Evolutionary conservation across 2,329 filamentous ascomycete genomes (phyloP).

Genomic region (Xylariaceae sp.): DNA sequence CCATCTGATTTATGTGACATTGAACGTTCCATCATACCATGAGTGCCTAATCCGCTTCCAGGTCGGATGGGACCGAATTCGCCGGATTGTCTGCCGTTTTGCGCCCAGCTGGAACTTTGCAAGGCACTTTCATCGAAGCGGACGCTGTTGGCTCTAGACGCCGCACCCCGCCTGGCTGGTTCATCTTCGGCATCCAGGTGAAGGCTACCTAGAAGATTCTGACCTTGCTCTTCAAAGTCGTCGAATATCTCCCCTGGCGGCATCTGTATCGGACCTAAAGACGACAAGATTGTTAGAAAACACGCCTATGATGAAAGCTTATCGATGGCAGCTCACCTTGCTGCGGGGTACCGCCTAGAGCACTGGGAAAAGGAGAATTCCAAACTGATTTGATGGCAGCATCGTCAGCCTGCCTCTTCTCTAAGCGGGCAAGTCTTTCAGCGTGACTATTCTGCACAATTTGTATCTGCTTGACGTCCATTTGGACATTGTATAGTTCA

Average conservation of each 20-base stretch:
- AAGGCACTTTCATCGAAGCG: slow-evolving; percentile 95
- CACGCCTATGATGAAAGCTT: neutral
- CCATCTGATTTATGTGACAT: slow-evolving; percentile 95
- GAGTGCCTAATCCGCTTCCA: slow-evolving; percentile 71
- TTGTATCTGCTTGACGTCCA: slow-evolving; percentile 66
- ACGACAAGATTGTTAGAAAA: neutral
- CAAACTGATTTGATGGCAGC: slow-evolving; percentile 78
- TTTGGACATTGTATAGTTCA: slow-evolving; percentile 64
- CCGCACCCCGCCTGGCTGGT: slow-evolving; percentile 75
- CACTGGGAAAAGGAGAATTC: slow-evolving; percentile 88
- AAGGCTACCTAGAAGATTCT: slow-evolving; percentile 73
- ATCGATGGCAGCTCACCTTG: slow-evolving; percentile 59
- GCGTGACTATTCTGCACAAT: slow-evolving; percentile 58
- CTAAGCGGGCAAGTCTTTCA: slow-evolving; percentile 57
- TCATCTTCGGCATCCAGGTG: slow-evolving; percentile 86
- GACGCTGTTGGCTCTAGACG: slow-evolving; percentile 92
- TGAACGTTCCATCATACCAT: slow-evolving; percentile 82
- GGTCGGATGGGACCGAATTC: slow-evolving; percentile 77
- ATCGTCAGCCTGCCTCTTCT: slow-evolving; percentile 65
- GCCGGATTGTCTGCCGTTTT: slow-evolving; percentile 74
- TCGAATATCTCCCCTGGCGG: slow-evolving; percentile 82
- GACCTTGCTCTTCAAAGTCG: slow-evolving; percentile 81
- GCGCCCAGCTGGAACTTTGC: slow-evolving; percentile 80
- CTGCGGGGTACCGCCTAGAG: slow-evolving; percentile 76
- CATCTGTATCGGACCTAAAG: slow-evolving; percentile 70